Percentiles rank a stretch among this genome's conserved stretches.
Evolutionary conservation across 2,329 filamentous ascomycete genomes (phyloP).

Genomic region (Fusarium ambrosium): DNA sequence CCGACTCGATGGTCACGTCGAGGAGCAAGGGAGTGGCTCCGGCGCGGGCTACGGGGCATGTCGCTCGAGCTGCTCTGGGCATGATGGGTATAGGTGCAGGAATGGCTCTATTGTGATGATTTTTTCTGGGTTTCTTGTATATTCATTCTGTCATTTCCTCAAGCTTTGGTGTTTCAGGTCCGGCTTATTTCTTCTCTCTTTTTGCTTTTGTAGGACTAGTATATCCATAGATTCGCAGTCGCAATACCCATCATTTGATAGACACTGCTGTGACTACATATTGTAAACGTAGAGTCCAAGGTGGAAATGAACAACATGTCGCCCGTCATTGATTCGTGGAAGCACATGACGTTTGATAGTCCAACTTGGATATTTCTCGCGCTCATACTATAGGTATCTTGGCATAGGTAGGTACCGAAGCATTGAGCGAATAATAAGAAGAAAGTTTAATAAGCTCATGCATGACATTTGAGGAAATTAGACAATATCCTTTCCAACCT

Average conservation of each 20-base stretch:
- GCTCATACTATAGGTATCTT: neutral
- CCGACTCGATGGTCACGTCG: constrained; percentile 34
- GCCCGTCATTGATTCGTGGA: neutral
- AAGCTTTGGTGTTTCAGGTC: constrained; percentile 19
- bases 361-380: neutral
- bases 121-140: neutral
- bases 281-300: neutral
- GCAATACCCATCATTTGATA: constrained; percentile 26
- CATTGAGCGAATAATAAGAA: neutral
- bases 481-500: neutral
- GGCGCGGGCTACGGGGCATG: constrained; percentile 45
- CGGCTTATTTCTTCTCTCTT: neutral
- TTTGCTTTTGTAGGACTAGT: neutral
- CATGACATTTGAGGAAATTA: neutral
- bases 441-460: neutral
- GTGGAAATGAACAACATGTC: neutral
- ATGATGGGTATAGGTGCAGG: constrained; percentile 50
- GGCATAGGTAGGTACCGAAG: neutral
- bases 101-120: constrained; percentile 43
- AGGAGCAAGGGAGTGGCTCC: constrained; percentile 43
- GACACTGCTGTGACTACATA: neutral
- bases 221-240: constrained; percentile 9
- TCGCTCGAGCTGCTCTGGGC: constrained; percentile 49
- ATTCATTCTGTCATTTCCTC: constrained; percentile 6
- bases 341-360: neutral